These are phyloP conservation scores for Tremellales sp. DNA, from an alignment of 1,284 basidiomycete genomes.

Conservation along the genomic window DNA sequence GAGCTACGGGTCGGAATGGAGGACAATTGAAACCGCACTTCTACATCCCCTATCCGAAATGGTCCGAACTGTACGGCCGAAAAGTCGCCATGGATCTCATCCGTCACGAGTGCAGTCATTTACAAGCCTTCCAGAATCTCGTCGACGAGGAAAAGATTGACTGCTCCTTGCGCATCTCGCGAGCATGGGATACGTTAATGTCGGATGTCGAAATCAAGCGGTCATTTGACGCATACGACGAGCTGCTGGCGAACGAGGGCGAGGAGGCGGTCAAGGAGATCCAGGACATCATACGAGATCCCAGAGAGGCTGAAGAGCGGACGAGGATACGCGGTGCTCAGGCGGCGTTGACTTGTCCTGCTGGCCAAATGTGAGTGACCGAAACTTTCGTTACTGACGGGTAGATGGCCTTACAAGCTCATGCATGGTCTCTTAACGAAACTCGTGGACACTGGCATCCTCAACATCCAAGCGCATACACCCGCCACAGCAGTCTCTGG, in stretches of 20 bases:
- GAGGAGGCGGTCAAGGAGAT: slow-evolving; percentile 10
- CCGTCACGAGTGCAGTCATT: slow-evolving; percentile 19
- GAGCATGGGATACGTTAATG: slow-evolving; percentile 22
- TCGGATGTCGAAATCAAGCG: slow-evolving; percentile 17
- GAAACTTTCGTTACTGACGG: background rate
- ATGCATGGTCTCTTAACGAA: slow-evolving; percentile 18
- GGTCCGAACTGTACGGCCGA: slow-evolving; percentile 15
- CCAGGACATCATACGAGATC: slow-evolving; percentile 15
- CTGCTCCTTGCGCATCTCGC: slow-evolving; percentile 15
- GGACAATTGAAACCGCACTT: slow-evolving; percentile 25
- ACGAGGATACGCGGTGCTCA: slow-evolving; percentile 22
- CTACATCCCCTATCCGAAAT: slow-evolving; percentile 21
- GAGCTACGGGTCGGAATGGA: slow-evolving; percentile 19
- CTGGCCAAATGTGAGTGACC: slow-evolving; percentile 22
- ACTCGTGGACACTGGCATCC: slow-evolving; percentile 10
- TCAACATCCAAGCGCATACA: slow-evolving; percentile 18
- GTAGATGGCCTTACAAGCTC: slow-evolving; percentile 26
- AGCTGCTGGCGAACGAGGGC: slow-evolving; percentile 13
- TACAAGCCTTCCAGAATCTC: slow-evolving; percentile 15
- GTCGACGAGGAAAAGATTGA: slow-evolving; percentile 16
- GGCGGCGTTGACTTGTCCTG: slow-evolving; percentile 17
- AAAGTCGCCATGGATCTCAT: slow-evolving; percentile 17
- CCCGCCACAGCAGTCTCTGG: slow-evolving; percentile 11
- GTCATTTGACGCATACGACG: slow-evolving; percentile 11
- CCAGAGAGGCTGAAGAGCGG: slow-evolving; percentile 19